Evolutionary conservation across 1,284 basidiomycete species (phyloP).

Genomic region (Cryptococcus sp.): DNA sequence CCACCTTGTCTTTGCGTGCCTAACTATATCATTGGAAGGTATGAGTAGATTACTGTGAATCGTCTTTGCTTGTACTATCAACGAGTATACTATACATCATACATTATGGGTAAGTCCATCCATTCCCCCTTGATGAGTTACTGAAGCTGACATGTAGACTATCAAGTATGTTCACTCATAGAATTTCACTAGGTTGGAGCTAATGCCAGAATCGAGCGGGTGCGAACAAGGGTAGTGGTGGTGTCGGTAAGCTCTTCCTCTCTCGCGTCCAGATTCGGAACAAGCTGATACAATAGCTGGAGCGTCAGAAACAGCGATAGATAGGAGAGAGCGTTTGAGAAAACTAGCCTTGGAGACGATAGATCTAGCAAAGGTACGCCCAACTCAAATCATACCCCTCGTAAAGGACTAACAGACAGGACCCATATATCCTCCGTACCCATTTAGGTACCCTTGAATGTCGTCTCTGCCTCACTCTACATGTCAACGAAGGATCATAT

Average conservation of each 20-base stretch:
- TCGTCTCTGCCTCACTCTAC: conserved; percentile 92
- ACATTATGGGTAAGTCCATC: conserved; percentile 3
- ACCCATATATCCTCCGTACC: conserved; percentile 96
- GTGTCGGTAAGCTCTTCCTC: conserved; percentile 56
- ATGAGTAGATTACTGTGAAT: too few species aligned
- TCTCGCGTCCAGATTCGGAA: background rate
- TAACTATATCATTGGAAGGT: too few species aligned
- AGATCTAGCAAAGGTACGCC: conserved; percentile 79
- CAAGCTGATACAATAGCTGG: conserved; percentile 27
- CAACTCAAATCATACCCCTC: background rate
- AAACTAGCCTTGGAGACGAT: conserved; percentile 96
- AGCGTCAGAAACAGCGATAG: conserved; percentile 77
- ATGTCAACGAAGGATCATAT: conserved; percentile 99
- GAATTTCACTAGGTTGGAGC: background rate
- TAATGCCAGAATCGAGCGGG: conserved; percentile 77
- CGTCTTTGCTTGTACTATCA: too few species aligned
- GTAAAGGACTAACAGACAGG: conserved; percentile 52
- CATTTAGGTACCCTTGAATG: conserved; percentile 96
- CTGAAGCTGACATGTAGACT: conserved; percentile 26
- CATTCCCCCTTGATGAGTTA: background rate
- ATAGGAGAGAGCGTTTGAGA: conserved; percentile 86
- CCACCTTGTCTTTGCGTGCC: too few species aligned
- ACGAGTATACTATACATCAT: background rate
- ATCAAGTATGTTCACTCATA: conserved; percentile 36
- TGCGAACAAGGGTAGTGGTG: conserved; percentile 91